phyloP scores from a whole-genome alignment of 1,284 basidiomycete genomes.

The Gymnopus androsaceus region DNA sequence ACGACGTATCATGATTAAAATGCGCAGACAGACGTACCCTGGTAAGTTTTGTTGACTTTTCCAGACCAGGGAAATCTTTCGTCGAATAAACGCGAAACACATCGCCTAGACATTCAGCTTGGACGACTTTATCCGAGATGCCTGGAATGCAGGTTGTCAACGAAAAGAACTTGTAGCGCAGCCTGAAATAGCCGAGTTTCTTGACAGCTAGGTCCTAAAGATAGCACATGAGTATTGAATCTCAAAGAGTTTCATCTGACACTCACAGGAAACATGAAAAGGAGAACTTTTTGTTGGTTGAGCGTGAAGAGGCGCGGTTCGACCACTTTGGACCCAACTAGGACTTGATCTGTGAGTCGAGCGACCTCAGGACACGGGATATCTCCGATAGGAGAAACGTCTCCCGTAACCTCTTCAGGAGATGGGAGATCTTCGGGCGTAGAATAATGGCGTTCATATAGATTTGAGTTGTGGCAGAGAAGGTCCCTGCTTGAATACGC shows the following conservation, averaged over 20 bases:
- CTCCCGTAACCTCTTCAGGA: too few species aligned
- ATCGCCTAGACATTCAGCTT: slow-evolving; percentile 43
- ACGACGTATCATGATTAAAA: neutral
- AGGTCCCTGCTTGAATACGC: too few species aligned
- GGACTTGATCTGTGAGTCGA: slow-evolving; percentile 31
- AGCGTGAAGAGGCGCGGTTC: slow-evolving; percentile 47
- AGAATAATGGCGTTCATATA: too few species aligned
- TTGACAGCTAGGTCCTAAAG: slow-evolving; percentile 12
- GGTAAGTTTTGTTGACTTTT: slow-evolving; percentile 44
- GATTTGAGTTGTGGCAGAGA: too few species aligned
- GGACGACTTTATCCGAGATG: slow-evolving; percentile 18
- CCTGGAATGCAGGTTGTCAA: slow-evolving; percentile 5
- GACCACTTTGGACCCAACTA: slow-evolving; percentile 49
- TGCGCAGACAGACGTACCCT: slow-evolving; percentile 34
- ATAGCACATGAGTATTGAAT: neutral
- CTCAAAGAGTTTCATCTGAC: neutral
- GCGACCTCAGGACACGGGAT: neutral
- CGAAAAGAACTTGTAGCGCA: slow-evolving; percentile 11
- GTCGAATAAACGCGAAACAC: slow-evolving; percentile 45
- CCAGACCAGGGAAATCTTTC: slow-evolving; percentile 45
- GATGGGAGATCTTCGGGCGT: too few species aligned
- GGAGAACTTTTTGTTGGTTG: slow-evolving; percentile 43
- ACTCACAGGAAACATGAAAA: slow-evolving; percentile 59
- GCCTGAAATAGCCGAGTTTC: slow-evolving; percentile 5
- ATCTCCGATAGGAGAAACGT: too few species aligned